phyloP scores from a whole-genome alignment of 495 filamentous ascomycete genomes.

The Penicillium longicatenatum region DNA sequence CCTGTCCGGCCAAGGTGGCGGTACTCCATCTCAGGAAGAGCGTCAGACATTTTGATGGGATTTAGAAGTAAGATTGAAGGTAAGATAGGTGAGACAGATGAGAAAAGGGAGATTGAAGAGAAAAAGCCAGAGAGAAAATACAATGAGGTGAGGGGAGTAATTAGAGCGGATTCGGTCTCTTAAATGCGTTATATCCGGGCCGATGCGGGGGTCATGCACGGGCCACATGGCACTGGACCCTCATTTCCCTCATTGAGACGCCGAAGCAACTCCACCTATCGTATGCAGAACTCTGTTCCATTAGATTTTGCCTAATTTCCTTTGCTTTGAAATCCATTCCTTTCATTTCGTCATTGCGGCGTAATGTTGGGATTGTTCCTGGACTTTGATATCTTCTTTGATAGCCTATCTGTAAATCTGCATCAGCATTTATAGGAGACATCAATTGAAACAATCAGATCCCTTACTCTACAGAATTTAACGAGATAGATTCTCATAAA shows the following conservation, averaged over 20 bases:
- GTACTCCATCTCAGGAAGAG: constrained; percentile 69
- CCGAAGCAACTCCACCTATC: not conserved
- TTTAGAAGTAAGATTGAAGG: not conserved
- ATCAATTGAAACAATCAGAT: no score
- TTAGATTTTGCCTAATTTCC: not conserved
- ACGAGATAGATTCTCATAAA: no score
- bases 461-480: no score
- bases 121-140: no score
- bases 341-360: not conserved
- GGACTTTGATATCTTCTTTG: no score
- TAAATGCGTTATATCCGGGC: constrained; percentile 5
- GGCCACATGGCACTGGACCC: not conserved
- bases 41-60: constrained; percentile 23
- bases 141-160: no score
- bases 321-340: not conserved
- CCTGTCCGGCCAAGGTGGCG: constrained; percentile 74
- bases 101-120: not conserved
- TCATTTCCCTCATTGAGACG: constrained; percentile 6
- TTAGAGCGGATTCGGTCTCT: constrained; percentile 1
- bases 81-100: not conserved
- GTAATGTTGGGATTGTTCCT: no score
- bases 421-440: no score
- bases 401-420: no score
- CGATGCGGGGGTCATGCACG: constrained; percentile 17
- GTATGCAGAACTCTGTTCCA: not conserved